A percentile compares a stretch with the other conserved stretches of the same genome.
phyloP scores from a whole-genome alignment of 345 rosid genomes.

The Eucalyptus pumila region DNA sequence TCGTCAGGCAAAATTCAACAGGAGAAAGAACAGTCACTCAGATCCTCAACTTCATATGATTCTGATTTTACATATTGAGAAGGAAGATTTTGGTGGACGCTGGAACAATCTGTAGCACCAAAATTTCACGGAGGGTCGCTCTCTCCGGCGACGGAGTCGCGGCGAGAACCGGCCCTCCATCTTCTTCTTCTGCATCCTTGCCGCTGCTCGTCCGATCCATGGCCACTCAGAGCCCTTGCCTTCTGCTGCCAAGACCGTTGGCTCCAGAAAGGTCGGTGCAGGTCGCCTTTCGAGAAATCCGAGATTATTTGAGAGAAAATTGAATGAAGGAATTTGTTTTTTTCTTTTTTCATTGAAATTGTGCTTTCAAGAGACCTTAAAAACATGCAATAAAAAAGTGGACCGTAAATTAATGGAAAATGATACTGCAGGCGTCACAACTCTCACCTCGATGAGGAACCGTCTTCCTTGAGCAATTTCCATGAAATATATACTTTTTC shows the following conservation, averaged over 20 bases:
- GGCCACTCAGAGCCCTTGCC: slow-evolving; percentile 65
- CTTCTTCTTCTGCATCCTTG: not conserved
- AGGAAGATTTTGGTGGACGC: not conserved
- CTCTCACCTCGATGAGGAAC: no score
- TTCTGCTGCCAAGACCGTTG: slow-evolving; percentile 28
- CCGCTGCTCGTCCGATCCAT: slow-evolving; percentile 35
- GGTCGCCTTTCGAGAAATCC: not conserved
- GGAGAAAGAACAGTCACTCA: not conserved
- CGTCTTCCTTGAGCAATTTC: no score
- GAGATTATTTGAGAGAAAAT: no score
- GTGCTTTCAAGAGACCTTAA: not conserved
- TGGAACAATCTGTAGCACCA: not conserved
- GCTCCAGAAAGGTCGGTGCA: slow-evolving; percentile 38
- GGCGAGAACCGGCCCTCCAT: not conserved
- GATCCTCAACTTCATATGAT: not conserved
- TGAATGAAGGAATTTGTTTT: not conserved
- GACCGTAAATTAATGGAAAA: not conserved
- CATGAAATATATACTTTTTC: no score
- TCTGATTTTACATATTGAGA: not conserved
- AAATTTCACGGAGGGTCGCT: not conserved
- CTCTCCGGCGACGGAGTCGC: not conserved
- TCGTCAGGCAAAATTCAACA: not conserved
- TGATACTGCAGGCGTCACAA: no score
- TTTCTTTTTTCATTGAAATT: no score
- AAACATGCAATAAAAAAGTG: not conserved